A percentile compares a stretch with the other conserved stretches of the same genome.
phyloP scores from a whole-genome alignment of 2,329 filamentous ascomycete genomes.

The Ophiobolus disseminans region DNA sequence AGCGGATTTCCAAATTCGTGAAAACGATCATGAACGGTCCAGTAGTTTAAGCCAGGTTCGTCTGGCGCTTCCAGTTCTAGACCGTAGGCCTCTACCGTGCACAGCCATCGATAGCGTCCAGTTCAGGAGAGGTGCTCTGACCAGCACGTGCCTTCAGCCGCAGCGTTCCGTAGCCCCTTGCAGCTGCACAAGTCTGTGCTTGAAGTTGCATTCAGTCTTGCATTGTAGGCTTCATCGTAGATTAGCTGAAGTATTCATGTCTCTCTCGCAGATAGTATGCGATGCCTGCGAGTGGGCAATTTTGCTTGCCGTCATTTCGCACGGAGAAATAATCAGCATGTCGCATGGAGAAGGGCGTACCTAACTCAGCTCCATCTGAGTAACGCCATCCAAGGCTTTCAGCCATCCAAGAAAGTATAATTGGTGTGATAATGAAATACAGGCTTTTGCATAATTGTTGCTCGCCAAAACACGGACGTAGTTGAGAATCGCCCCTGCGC shows the following conservation, averaged over 20 bases:
- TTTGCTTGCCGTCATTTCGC: not conserved
- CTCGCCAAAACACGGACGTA: conserved; percentile 18
- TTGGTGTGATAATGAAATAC: not conserved
- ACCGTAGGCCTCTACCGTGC: conserved; percentile 4
- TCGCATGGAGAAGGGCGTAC: too few species aligned
- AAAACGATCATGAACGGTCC: not conserved
- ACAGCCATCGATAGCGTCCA: conserved; percentile 17
- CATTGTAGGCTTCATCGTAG: not conserved
- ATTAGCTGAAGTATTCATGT: not conserved
- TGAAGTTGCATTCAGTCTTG: not conserved
- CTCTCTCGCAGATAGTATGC: not conserved
- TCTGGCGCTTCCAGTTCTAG: conserved; percentile 9
- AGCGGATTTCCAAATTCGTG: not conserved
- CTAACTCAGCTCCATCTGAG: too few species aligned
- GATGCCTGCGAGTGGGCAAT: not conserved
- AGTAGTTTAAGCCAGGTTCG: conserved; percentile 1
- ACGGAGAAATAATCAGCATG: not conserved
- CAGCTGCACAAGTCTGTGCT: conserved; percentile 1
- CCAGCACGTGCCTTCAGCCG: conserved; percentile 7
- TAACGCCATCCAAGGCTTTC: not conserved
- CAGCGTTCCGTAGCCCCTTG: not conserved
- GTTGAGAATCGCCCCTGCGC: conserved; percentile 12
- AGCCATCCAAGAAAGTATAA: not conserved
- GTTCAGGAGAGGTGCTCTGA: conserved; percentile 4
- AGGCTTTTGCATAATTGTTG: conserved; percentile 3